Evolutionary conservation across 169 alveolate species (phyloP).

Genomic region (Hepatocystis sp.): DNA sequence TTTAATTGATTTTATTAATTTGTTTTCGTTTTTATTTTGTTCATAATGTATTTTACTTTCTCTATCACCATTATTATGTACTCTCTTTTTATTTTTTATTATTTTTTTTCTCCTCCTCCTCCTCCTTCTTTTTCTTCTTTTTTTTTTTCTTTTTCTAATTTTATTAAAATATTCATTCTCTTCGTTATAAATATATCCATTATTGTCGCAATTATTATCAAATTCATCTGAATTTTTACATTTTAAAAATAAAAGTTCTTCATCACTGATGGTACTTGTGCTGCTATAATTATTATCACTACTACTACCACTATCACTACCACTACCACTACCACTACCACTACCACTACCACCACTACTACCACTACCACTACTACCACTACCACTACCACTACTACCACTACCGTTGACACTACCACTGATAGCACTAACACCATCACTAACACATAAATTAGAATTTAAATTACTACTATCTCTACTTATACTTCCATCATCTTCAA

Average conservation of each 20-base stretch:
- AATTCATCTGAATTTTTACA: constrained; percentile 8
- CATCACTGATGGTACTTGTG: constrained; percentile 46
- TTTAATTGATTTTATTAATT: background rate
- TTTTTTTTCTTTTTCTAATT: background rate
- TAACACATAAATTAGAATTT: background rate
- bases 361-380: background rate
- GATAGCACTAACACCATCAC: background rate
- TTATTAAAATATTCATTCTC: constrained; percentile 2
- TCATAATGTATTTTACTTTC: background rate
- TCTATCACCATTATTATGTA: background rate
- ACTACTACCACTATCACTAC: background rate
- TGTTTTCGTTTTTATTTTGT: constrained; percentile 1
- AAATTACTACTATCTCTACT: background rate
- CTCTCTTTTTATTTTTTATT: background rate
- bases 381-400: background rate
- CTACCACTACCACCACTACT: background rate
- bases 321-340: background rate
- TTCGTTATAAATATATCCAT: background rate
- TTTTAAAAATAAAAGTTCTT: constrained; percentile 28
- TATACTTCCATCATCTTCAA: constrained; percentile 9
- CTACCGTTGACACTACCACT: background rate
- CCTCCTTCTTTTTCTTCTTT: constrained; percentile 4
- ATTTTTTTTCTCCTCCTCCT: constrained; percentile 7
- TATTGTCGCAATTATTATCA: background rate
- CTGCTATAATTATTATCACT: background rate